Evolutionary conservation across 2,329 filamentous ascomycete genomes (phyloP), one percentile per base, ranked within the genome.

Genomic region (Alternaria metachromatica): DNA sequence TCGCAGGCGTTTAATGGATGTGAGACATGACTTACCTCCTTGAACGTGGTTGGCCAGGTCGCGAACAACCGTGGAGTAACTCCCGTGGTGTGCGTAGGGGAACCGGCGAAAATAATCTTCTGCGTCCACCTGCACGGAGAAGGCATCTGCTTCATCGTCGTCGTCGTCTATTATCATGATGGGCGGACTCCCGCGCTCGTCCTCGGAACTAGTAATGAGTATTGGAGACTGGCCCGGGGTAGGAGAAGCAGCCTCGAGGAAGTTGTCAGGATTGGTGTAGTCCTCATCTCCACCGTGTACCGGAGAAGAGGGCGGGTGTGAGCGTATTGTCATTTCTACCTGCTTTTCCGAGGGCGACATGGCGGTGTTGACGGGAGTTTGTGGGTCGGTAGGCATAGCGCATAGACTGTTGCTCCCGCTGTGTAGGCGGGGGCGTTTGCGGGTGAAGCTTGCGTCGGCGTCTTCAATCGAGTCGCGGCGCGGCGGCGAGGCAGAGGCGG

Each of bases 391-490:
- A 23, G 77, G 75, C 70, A 79, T 76, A 66, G 72, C 71, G 58
- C 71, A 72, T 55, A 69, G 69, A 48, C 71, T 72, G 58, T 67
- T 69, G 66, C 66, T 69, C 68, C 76, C 82, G 70, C 80, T 79
- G 70, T 81, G 83, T 55, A 78, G 71, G 50, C 77, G 72, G 63
- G 81, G 82, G 72, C 82, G 80, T 77, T 84, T 85, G 72, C 82
- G 81, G 30, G 81, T 80, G 60, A 80, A 77, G 37, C 81, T 81
- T 55, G 79, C 74, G 71, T 83, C 79, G 59, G 80, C 80, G 76
- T 84, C 82, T 72, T 80, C 81, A 63, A 79, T 78, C 61, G 79
- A 77, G 67, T 84, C 80, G 73, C 82, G 82, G 66, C 78, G 78
- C 20, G 76, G 75, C 67, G 77, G 78, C 66, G 75, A 76, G 59